These are phyloP conservation scores for Anisodus acutangulus DNA, from an alignment of 257 asterid species.

Conservation along the genomic window DNA sequence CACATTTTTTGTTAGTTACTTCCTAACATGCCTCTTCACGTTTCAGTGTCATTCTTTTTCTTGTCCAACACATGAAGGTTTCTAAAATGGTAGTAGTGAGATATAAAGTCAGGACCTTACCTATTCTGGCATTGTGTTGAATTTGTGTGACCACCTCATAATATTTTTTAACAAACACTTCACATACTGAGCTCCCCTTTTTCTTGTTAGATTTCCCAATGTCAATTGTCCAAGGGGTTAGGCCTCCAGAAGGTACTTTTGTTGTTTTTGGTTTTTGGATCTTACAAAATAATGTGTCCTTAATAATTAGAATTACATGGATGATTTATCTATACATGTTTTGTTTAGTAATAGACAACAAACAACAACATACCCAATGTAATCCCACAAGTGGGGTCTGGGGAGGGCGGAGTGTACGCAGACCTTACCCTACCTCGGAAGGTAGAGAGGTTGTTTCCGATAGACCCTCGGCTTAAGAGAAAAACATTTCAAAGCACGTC, in stretches of 20 bases:
- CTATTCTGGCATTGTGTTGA: neutral
- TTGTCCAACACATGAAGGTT: neutral
- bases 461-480: too few species aligned
- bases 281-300: neutral
- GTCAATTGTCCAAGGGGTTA: slow-evolving; percentile 18
- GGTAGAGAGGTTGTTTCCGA: too few species aligned
- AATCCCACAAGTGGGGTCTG: too few species aligned
- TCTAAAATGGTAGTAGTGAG: neutral
- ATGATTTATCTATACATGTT: neutral
- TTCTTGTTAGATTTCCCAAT: neutral
- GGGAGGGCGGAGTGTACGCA: too few species aligned
- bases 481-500: too few species aligned
- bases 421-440: too few species aligned
- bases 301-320: neutral
- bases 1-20: neutral
- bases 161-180: neutral
- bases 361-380: too few species aligned
- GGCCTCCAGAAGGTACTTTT: neutral
- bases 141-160: neutral
- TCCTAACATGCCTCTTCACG: neutral
- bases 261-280: neutral
- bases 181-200: neutral
- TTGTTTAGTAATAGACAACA: neutral
- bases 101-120: neutral
- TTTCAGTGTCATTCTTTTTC: neutral